Base-by-base conservation (phyloP, 805 yeast species). In the Saccharomyces mikatae region DNA sequence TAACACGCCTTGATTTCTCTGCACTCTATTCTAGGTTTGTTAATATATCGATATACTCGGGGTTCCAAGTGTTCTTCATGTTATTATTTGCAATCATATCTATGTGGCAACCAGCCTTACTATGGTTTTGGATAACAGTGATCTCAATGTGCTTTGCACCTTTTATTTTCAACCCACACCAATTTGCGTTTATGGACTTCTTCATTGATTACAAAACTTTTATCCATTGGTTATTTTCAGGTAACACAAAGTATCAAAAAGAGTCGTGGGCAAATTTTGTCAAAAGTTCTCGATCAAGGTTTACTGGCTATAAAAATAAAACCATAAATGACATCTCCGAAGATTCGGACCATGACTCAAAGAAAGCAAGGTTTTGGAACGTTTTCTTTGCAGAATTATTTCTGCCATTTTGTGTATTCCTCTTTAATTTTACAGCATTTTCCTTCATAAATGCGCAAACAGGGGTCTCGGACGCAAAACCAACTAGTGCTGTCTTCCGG, bases 251-350 rank as follows among this genome's bases (percentile, higher is more conserved):
- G 59, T 80, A 80, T 76, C 84, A 81, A 60, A 69, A 72, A 51
- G 81, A 84, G 63, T 88, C 96, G 0, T 91, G 98, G 98, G 79
- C 85, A 52, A 83, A 82, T 2, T 84, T 77, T 64, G 83, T 82
- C 0, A 84, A 95, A 63, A 75, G 80, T 58, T 80, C 90, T 3
- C 82, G 99, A 71, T 89, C 96, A 9, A 82, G 90, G 64, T 82
- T 88, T 62, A 92, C 98, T 30, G 99, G 99, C 56, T 90, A 82
- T 78, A 91, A 90, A 77, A 78, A 87, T 55, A 82, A 82, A 71
- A 70, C 80, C 56, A 79, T 85, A 51, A 83, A 83, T 24, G 90
- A 84, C 61, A 72, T 71, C 31, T 81, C 89, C 54, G 94, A 86
- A 72, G 78, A 80, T 71, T 71, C 68, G 56, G 80, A 82, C 52